Base-by-base conservation (phyloP, 208 protist species). In the Porcisia deanei region DNA sequence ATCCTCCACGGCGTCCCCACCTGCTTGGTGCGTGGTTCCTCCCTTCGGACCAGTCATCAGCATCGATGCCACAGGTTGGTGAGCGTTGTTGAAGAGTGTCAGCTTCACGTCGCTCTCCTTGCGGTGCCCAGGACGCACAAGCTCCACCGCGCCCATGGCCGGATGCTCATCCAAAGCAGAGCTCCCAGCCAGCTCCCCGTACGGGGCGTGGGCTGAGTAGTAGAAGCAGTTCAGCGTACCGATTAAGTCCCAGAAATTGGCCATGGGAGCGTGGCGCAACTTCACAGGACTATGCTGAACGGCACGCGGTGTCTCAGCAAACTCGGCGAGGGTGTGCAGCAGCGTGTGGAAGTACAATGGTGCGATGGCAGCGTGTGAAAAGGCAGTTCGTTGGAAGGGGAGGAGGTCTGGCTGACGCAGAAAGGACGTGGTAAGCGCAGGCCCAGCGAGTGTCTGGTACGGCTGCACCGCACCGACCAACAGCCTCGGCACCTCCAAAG, bases 381-480 rank as follows among this genome's bases (percentile, higher is more conserved):
- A 93, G 37, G 89, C 83, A 0, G 84, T 67, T 16, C 68, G 61
- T 76, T 94, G 91, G 53, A 97, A 95, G 0, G 89, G 85, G 45
- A 94, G 77, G 18, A 94, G 77, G 16, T 74, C 72, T 3, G 89
- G 85, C 47, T 94, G 84, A 58, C 79, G 81, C 5, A 86, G 49
- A 61, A 97, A 97, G 75, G 89, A 81, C 3, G 87, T 82, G 16
- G 84, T 89, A 14, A 97, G 87, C 12, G 89, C 93, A 0, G 93
- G 90, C 45, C 93, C 93, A 7, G 85, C 85, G 47, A 96, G 65
- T 9, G 93, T 97, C 43, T 91, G 86, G 73, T 97, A 97, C 43
- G 93, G 93, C 85, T 97, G 93, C 25, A 88, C 91, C 0, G 91
- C 85, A 2, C 83, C 85, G 39, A 95, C 58, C 9, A 94, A 78